Base-by-base conservation (phyloP, 495 filamentous ascomycete species). In the Penicillium samsonianum region DNA sequence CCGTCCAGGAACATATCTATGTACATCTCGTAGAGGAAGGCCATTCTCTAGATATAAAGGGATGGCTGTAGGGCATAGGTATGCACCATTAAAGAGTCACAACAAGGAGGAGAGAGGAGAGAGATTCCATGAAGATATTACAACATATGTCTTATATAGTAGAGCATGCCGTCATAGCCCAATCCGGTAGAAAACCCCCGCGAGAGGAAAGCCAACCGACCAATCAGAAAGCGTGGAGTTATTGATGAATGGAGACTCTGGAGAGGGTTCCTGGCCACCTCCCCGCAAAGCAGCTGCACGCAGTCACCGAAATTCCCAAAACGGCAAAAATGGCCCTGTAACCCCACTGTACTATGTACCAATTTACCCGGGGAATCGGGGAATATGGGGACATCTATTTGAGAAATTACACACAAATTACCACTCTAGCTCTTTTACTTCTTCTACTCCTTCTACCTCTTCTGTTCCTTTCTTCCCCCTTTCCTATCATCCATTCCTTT, bases 151-250 rank as follows among this genome's bases (percentile, higher is more conserved):
- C 11, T 4, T n/a, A 38, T 38, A 38, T n/a, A 38, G 7, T n/a
- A 17, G 35, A n/a, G 2, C 16, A 38, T 48, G 45, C 7, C 38
- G 50, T 43, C 50, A 53, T 53, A 23, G 37, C 50, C 25, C 4
- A 53, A 53, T 53, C 25, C 3, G 50, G 50, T 40, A 53, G 23
- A 42, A 53, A 53, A 43, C 11, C 2, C n/a, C 50, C 50, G 50
- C 50, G 50, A 47, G 22, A 31, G 30, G 20, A 22, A 37, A 55
- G 14, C 6, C 1, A 26, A 26, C 8, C 1, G 6, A 9, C 53
- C 53, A 55, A 55, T 55, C 17, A 55, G 53, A 19, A 26, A 7
- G 4, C 17, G 14, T 47, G 53, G 42, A 47, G 19, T 45, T 23
- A 25, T 19, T 26, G 17, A 28, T 7, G n/a, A 46, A 46, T 17